Evolutionary conservation across 2,329 filamentous ascomycete genomes (phyloP).

Genomic region (Penicillium decumbens): DNA sequence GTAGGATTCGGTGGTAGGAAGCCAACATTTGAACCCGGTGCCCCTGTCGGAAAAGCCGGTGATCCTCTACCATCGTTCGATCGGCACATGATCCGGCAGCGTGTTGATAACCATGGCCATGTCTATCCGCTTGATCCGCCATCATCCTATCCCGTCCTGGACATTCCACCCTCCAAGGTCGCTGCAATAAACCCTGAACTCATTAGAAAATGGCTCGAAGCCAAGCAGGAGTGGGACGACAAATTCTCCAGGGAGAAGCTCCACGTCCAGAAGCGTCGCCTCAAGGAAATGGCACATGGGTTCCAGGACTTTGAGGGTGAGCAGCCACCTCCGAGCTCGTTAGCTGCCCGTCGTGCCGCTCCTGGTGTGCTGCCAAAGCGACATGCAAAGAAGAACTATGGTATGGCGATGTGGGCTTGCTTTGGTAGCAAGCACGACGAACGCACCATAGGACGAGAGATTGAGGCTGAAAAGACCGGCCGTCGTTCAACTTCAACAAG

Average conservation of each 20-base stretch:
- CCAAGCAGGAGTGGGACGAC: constrained; percentile 67
- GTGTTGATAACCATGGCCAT: constrained; percentile 71
- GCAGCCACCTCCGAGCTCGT: constrained; percentile 73
- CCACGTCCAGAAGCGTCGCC: constrained; percentile 66
- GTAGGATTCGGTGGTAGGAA: constrained; percentile 7
- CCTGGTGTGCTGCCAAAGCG: constrained; percentile 29
- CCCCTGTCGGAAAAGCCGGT: constrained; percentile 73
- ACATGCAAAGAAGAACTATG: constrained; percentile 58
- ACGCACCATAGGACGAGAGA: constrained; percentile 53
- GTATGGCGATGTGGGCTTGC: constrained; percentile 74
- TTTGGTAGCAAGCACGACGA: constrained; percentile 91
- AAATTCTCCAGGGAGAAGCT: constrained; percentile 66
- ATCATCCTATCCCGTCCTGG: constrained; percentile 61
- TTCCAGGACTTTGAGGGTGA: constrained; percentile 72
- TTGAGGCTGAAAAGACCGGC: constrained; percentile 18
- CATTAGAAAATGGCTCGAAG: constrained; percentile 75
- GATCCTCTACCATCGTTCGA: constrained; percentile 76
- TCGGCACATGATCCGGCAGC: constrained; percentile 86
- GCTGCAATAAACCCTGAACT: constrained; percentile 76
- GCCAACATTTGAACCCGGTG: constrained; percentile 17
- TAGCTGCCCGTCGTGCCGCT: constrained; percentile 62
- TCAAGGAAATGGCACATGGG: constrained; percentile 67
- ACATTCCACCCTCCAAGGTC: constrained; percentile 60
- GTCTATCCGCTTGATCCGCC: constrained; percentile 64
- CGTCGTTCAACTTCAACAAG: constrained; percentile 22